phyloP scores from a whole-genome alignment of 1,284 basidiomycete species.

The Leccinum pachyderme region DNA sequence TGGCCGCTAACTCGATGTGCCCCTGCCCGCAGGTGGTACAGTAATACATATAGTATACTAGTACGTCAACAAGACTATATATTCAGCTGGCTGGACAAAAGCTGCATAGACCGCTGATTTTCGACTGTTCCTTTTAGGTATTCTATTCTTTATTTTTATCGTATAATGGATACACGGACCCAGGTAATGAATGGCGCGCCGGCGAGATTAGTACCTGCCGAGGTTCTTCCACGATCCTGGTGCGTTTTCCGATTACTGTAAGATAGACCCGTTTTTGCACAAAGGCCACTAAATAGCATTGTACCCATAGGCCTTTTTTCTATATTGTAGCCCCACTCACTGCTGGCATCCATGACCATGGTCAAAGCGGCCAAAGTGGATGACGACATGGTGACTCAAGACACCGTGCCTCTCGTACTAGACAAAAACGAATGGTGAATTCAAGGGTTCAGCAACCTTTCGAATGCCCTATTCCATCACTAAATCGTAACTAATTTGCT shows the following conservation, averaged over 20 bases:
- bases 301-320: neutral
- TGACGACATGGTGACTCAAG: neutral
- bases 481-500: neutral
- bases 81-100: neutral
- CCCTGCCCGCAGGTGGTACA: too few relatives aligned
- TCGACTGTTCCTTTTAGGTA: neutral
- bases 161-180: neutral
- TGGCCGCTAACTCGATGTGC: neutral
- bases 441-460: neutral
- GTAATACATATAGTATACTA: neutral
- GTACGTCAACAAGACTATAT: neutral
- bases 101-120: neutral
- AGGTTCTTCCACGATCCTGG: neutral
- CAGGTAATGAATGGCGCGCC: neutral
- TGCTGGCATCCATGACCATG: neutral
- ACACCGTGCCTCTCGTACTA: neutral
- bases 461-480: neutral
- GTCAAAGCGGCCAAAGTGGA: neutral
- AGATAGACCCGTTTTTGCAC: neutral
- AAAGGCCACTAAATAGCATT: neutral
- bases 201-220: neutral
- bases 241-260: neutral
- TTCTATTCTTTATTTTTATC: neutral
- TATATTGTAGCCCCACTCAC: too few relatives aligned
- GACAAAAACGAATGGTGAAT: conserved; percentile 3